A percentile compares a stretch with the other conserved stretches of the same genome.
Conservation (phyloP, 805 yeast species). For the Kluyveromyces aestuarii region DNA sequence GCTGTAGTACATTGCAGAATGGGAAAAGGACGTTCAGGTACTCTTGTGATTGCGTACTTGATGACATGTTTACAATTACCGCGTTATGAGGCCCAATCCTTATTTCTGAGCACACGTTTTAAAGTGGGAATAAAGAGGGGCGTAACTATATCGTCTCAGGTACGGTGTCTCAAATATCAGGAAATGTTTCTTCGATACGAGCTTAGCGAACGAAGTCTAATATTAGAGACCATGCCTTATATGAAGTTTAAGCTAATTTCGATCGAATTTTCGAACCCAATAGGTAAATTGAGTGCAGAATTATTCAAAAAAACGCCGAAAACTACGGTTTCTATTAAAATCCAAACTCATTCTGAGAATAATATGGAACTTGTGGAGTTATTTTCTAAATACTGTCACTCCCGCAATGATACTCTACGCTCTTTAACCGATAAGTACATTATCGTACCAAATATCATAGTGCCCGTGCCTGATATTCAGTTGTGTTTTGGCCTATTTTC, state of each 20-base stretch:
- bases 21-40: conserved; percentile 89
- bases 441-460: neutral
- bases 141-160: conserved; percentile 62
- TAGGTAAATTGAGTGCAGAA: conserved; percentile 6
- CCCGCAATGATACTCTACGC: neutral
- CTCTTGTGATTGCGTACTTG: conserved; percentile 60
- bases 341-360: conserved; percentile 9
- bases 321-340: conserved; percentile 8
- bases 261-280: conserved; percentile 13
- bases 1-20: conserved; percentile 80
- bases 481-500: conserved; percentile 16
- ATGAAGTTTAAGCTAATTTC: conserved; percentile 11
- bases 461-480: conserved; percentile 15
- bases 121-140: conserved; percentile 49
- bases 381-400: neutral
- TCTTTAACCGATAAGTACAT: neutral
- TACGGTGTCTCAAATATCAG: conserved; percentile 55
- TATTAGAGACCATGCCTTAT: conserved; percentile 7
- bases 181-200: conserved; percentile 20
- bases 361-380: neutral
- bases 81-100: conserved; percentile 38
- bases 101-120: conserved; percentile 54
- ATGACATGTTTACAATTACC: conserved; percentile 38
- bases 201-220: conserved; percentile 4
- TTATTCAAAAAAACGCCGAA: neutral